These are phyloP conservation scores for Spergularia azorica DNA, from an alignment of 179 eudicot genomes.

Conservation along the genomic window DNA sequence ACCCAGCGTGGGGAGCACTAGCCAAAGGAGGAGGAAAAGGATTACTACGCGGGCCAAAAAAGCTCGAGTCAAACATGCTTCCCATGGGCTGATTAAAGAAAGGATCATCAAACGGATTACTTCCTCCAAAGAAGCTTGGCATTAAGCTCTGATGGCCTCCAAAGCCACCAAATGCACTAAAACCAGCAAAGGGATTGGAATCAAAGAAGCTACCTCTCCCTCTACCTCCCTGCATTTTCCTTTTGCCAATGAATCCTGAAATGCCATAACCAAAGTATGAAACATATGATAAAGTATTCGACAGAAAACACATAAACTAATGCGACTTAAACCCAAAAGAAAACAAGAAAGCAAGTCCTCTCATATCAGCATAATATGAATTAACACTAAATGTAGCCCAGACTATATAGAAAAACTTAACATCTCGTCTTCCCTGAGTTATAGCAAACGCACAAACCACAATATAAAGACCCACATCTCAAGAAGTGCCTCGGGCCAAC, in stretches of 20 bases:
- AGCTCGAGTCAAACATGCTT: constrained; percentile 51
- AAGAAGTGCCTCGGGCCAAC: no score
- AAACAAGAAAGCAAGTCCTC: background rate
- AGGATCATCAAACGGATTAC: constrained; percentile 90
- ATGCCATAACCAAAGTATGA: background rate
- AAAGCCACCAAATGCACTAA: constrained; percentile 49
- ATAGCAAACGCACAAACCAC: no score
- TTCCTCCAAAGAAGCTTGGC: constrained; percentile 71
- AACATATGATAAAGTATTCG: background rate
- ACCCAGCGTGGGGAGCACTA: constrained; percentile 45
- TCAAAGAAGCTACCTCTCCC: constrained; percentile 48
- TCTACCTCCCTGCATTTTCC: constrained; percentile 64
- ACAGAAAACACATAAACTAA: background rate
- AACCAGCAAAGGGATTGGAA: constrained; percentile 63
- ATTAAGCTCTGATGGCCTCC: constrained; percentile 58
- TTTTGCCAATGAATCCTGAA: constrained; percentile 15
- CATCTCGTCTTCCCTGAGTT: no score
- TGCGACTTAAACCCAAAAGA: background rate
- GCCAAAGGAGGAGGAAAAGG: constrained; percentile 48
- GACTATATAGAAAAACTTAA: no score
- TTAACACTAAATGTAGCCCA: no score
- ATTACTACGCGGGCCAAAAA: constrained; percentile 48
- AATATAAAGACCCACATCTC: no score
- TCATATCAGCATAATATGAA: no score
- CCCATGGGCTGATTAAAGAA: constrained; percentile 74